Conservation (phyloP, 306 rosid species). For the Corylus americana region DNA sequence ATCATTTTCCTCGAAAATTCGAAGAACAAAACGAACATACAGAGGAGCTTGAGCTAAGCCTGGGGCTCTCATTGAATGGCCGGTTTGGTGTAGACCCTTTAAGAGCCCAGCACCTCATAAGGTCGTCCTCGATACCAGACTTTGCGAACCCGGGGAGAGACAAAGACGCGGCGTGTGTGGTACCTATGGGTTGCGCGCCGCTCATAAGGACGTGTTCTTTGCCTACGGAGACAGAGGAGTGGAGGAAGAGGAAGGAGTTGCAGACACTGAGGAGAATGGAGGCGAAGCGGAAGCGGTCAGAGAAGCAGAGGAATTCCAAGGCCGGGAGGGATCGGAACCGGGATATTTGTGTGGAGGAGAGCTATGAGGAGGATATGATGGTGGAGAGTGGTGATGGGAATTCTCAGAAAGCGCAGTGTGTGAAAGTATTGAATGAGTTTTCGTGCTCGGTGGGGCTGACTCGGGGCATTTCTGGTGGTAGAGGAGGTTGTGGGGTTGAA, state of each 20-base stretch:
- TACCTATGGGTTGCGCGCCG: slow-evolving; percentile 11
- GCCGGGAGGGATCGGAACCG: slow-evolving; percentile 38
- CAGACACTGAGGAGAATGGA: slow-evolving; percentile 76
- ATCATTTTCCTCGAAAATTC: slow-evolving; percentile 27
- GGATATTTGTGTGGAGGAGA: slow-evolving; percentile 28
- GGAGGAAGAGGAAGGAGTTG: slow-evolving; percentile 78
- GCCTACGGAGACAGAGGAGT: slow-evolving; percentile 64
- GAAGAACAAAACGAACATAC: slow-evolving; percentile 21
- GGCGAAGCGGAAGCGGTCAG: slow-evolving; percentile 63
- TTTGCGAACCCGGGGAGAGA: slow-evolving; percentile 28
- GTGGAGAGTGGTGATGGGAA: slow-evolving; percentile 17
- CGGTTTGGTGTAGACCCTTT: slow-evolving; percentile 76
- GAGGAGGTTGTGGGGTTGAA: slow-evolving; percentile 30
- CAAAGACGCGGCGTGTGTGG: slow-evolving; percentile 21
- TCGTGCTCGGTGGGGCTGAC: slow-evolving; percentile 27
- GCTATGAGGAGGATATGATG: slow-evolving; percentile 21
- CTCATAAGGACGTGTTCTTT: slow-evolving; percentile 63
- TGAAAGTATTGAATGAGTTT: slow-evolving; percentile 22
- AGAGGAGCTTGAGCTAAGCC: slow-evolving; percentile 58
- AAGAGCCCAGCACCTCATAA: slow-evolving; percentile 44
- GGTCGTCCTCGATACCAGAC: slow-evolving; percentile 62
- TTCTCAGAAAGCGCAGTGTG: slow-evolving; percentile 34
- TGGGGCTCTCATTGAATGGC: slow-evolving; percentile 81
- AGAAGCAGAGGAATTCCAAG: slow-evolving; percentile 63
- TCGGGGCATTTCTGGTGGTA: slow-evolving; percentile 20